Base-by-base conservation (phyloP, 768 basidiomycete species). In the Psilocybe tampanensis region DNA sequence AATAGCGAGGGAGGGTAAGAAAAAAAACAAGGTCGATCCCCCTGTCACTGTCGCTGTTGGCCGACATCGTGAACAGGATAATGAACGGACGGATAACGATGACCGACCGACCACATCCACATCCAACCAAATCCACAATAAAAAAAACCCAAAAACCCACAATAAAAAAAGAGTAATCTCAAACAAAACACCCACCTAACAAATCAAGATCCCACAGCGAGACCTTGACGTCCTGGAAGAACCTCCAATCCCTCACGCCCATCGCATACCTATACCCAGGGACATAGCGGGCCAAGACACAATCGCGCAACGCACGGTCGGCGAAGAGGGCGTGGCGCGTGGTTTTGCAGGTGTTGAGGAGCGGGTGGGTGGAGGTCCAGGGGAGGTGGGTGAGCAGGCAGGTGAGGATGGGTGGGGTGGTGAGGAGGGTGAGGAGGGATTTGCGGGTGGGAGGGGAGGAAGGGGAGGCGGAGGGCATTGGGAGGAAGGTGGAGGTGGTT, bases 141-240 rank as follows among this genome's bases (percentile, higher is more conserved):
- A 29, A 29, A 29, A 29, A 29, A 29, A 29, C 4, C 9, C 5
- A 9, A 29, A 29, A 29, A 9, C n/a, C n/a, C n/a, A n/a, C n/a
- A n/a, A 29, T 5, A 29, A 29, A 9, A 29, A 29, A 29, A 29
- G 29, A 29, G 29, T n/a, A n/a, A n/a, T n/a, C n/a, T n/a, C n/a
- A n/a, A n/a, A n/a, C n/a, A n/a, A n/a, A n/a, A 29, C 9, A 29
- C 36, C 4, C n/a, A 39, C 36, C 4, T 13, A 92, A 79, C 19
- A 87, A 70, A 65, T 85, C 78, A 15, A 92, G 71, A 67, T 91
- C 86, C 44, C 77, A 70, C 39, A 91, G 70, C 39, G 79, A 76
- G 56, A 89, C 66, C 3, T 76, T 74, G 21, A 90, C 76, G 39
- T 79, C 75, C 47, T 79, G 76, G 47, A 73, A 72, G 6, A 74